Evolutionary conservation across 2,329 filamentous ascomycete genomes (phyloP).

Genomic region (Penicillium sclerotiorum): DNA sequence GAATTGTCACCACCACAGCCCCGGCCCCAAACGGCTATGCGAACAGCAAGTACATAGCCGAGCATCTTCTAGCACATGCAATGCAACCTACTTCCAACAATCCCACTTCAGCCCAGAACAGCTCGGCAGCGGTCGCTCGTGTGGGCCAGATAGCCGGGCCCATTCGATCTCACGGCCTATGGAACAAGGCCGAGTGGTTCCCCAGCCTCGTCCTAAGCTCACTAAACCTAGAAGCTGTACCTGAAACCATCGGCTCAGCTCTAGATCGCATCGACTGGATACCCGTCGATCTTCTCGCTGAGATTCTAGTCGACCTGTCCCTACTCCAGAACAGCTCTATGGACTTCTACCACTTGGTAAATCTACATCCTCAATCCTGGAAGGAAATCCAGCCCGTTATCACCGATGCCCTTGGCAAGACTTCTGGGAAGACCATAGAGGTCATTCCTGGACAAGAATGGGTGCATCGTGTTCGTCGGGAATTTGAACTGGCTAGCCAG

Average conservation of each 20-base stretch:
- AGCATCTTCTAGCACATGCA: slow-evolving; percentile 48
- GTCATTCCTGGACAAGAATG: not conserved
- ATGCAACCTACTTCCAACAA: too few species aligned
- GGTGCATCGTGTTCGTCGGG: not conserved
- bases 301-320: slow-evolving; percentile 28
- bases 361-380: slow-evolving; percentile 18
- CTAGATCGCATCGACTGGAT: slow-evolving; percentile 45
- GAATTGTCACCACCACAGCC: slow-evolving; percentile 15
- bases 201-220: slow-evolving; percentile 54
- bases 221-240: slow-evolving; percentile 51
- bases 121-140: slow-evolving; percentile 28
- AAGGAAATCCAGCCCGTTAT: slow-evolving; percentile 4
- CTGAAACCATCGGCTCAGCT: slow-evolving; percentile 24
- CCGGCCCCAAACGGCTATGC: slow-evolving; percentile 41
- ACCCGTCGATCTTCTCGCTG: slow-evolving; percentile 46
- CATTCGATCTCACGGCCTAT: slow-evolving; percentile 44
- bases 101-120: too few species aligned
- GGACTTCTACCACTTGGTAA: slow-evolving; percentile 21
- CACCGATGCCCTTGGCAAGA: not conserved
- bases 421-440: not conserved
- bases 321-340: not conserved
- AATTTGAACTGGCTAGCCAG: not conserved
- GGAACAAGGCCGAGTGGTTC: slow-evolving; percentile 57
- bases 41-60: slow-evolving; percentile 42
- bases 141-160: slow-evolving; percentile 42